phyloP scores from a whole-genome alignment of 805 yeast genomes.

The Naumovozyma castellii region DNA sequence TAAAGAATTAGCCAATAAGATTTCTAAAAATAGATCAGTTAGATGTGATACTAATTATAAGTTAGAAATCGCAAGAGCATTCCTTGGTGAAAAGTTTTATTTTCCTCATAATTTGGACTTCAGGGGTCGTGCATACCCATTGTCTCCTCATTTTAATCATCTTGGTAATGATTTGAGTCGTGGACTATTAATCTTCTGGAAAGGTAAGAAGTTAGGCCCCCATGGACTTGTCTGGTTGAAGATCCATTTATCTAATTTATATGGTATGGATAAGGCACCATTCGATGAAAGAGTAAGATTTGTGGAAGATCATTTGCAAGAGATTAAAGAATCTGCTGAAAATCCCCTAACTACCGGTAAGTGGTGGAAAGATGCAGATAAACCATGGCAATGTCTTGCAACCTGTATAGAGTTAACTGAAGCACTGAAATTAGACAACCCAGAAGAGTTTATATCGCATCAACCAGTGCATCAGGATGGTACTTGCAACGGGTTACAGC shows the following conservation, averaged over 20 bases:
- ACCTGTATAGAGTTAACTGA: conserved; percentile 57
- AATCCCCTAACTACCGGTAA: conserved; percentile 46
- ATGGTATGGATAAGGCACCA: conserved; percentile 67
- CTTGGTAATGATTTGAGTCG: conserved; percentile 72
- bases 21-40: conserved; percentile 65
- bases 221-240: conserved; percentile 65
- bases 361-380: conserved; percentile 70
- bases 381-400: conserved; percentile 76
- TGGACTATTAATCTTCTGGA: conserved; percentile 65
- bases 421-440: conserved; percentile 54
- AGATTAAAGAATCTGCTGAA: conserved; percentile 47
- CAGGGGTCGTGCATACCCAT: conserved; percentile 77
- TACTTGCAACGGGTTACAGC: conserved; percentile 79
- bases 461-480: conserved; percentile 84
- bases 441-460: conserved; percentile 54
- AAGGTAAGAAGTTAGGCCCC: conserved; percentile 58
- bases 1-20: conserved; percentile 47
- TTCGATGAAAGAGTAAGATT: conserved; percentile 52
- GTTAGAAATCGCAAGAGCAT: conserved; percentile 90
- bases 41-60: conserved; percentile 93
- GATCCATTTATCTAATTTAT: conserved; percentile 63
- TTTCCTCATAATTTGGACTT: conserved; percentile 78
- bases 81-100: conserved; percentile 65
- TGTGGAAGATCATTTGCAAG: conserved; percentile 47
- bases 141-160: conserved; percentile 73